Conservation (phyloP, 1,284 basidiomycete genomes). For the Gomphus bonarii region DNA sequence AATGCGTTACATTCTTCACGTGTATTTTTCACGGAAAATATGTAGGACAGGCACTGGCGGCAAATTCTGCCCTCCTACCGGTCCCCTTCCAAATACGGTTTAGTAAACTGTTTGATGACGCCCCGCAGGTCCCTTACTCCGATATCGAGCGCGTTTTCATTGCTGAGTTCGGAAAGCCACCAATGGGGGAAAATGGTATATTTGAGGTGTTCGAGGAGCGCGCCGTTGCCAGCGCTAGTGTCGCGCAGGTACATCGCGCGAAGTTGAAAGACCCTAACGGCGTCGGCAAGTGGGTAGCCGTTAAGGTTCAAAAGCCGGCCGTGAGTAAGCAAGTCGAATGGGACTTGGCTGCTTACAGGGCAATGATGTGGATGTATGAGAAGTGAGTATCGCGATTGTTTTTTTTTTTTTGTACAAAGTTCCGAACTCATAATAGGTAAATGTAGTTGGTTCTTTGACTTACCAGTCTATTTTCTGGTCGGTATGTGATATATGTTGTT, state of each 20-base stretch:
- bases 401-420: slow-evolving; percentile 15
- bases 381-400: slow-evolving; percentile 11
- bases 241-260: slow-evolving; percentile 84
- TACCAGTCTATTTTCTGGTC: slow-evolving; percentile 68
- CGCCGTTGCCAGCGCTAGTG: slow-evolving; percentile 76
- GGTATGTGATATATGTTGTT: slow-evolving; percentile 30
- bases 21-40: background rate
- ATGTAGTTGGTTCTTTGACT: slow-evolving; percentile 53
- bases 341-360: slow-evolving; percentile 44
- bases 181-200: slow-evolving; percentile 55
- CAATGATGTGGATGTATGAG: slow-evolving; percentile 22
- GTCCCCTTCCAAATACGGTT: slow-evolving; percentile 76
- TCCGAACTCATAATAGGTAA: background rate
- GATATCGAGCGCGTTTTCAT: slow-evolving; percentile 62
- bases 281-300: slow-evolving; percentile 59
- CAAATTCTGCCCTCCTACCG: slow-evolving; percentile 77
- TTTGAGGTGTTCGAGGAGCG: slow-evolving; percentile 69
- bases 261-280: slow-evolving; percentile 39
- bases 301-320: slow-evolving; percentile 87
- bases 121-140: slow-evolving; percentile 70
- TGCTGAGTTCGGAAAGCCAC: slow-evolving; percentile 58
- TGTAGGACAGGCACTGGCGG: slow-evolving; percentile 65
- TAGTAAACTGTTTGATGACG: slow-evolving; percentile 73
- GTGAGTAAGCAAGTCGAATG: slow-evolving; percentile 79
- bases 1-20: slow-evolving; percentile 16